These are phyloP conservation scores for Hypoxylon sp. DNA, from an alignment of 2,329 filamentous ascomycete species.

Conservation along the genomic window DNA sequence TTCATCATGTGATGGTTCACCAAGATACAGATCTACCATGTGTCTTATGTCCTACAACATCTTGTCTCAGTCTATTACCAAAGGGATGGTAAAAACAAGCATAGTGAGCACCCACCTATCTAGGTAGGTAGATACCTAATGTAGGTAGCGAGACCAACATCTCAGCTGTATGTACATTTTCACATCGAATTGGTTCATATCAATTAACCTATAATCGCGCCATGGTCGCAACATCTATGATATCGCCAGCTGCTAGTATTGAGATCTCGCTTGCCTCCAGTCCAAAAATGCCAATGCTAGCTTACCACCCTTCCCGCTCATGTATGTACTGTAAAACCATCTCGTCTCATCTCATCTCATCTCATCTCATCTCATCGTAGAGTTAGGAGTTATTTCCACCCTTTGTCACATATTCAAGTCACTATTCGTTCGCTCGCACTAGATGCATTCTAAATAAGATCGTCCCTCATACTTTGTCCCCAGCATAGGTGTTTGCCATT, in stretches of 20 bases:
- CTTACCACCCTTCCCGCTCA: constrained; percentile 12
- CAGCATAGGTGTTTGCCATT: constrained; percentile 20
- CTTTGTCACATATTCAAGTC: constrained; percentile 9
- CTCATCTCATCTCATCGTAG: constrained; percentile 30
- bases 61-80: not conserved
- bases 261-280: constrained; percentile 12
- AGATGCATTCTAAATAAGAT: constrained; percentile 40
- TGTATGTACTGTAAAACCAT: constrained; percentile 14
- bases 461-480: not conserved
- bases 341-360: constrained; percentile 23
- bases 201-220: constrained; percentile 16
- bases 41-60: not conserved
- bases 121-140: too few species aligned
- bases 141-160: constrained; percentile 1
- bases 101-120: not conserved
- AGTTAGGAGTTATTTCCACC: constrained; percentile 3
- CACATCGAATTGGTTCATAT: constrained; percentile 19
- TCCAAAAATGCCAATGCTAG: constrained; percentile 16
- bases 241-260: constrained; percentile 4
- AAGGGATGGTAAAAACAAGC: constrained; percentile 3
- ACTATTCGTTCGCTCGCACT: constrained; percentile 26
- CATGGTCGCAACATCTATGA: constrained; percentile 9
- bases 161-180: constrained; percentile 1
- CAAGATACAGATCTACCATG: not conserved
- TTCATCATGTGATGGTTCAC: not conserved